A percentile compares a stretch with the other conserved stretches of the same genome.
Conservation (phyloP, 2,329 filamentous ascomycete genomes). For the Aphanoascus verrucosus region DNA sequence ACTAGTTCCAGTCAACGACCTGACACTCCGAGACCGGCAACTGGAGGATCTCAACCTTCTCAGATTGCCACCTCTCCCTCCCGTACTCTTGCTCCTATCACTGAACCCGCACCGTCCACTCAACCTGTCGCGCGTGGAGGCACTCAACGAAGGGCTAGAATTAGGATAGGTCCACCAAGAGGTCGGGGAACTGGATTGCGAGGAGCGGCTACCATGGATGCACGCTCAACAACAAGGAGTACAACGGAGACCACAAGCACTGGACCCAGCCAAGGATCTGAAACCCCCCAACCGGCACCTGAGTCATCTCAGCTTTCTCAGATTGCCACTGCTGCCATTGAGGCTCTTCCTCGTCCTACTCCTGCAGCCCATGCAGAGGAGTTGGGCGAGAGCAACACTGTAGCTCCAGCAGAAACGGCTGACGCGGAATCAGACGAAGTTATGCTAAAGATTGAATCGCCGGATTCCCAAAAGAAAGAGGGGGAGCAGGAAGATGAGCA, state of each 20-base stretch:
- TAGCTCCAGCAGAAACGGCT: too few species aligned
- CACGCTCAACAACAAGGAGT: background rate
- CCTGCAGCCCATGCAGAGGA: background rate
- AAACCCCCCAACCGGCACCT: background rate
- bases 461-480: background rate
- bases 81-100: background rate
- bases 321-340: background rate
- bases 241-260: background rate
- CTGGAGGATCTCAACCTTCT: background rate
- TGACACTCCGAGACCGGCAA: too few species aligned
- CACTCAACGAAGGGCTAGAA: background rate
- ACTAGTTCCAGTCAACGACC: too few species aligned
- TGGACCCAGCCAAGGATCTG: too few species aligned
- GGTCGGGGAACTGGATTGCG: background rate
- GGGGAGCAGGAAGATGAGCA: too few species aligned
- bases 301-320: background rate
- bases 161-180: conserved; percentile 7
- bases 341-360: background rate
- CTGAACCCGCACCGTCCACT: too few species aligned
- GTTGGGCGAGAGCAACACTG: too few species aligned
- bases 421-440: too few species aligned
- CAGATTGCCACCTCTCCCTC: background rate
- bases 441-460: too few species aligned
- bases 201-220: too few species aligned
- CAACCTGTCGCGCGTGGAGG: too few species aligned